Base-by-base conservation (phyloP, 768 basidiomycete genomes). In the Lactarius psammicola region DNA sequence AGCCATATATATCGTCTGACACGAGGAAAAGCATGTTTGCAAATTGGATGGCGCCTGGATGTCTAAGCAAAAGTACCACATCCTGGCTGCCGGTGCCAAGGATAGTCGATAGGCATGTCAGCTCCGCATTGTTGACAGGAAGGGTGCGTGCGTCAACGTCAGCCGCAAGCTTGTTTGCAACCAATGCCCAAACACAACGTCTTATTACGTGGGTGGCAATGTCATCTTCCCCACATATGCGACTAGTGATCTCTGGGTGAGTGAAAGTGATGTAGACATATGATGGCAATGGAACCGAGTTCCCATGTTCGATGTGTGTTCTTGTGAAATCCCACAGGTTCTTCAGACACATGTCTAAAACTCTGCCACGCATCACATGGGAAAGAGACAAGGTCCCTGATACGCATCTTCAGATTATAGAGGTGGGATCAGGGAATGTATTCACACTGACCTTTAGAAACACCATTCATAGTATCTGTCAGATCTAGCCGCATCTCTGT, bases 301-400 rank as follows among this genome's bases (percentile, higher is more conserved):
- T 20, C 7, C 20, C 42, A 15, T 0, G 38, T 15, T 17, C 38
- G 2, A 2, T 17, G 17, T 1, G 17, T 8, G 38, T 15, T 40
- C 5, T 15, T 40, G 5, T 2, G 5, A 40, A 1, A 4, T 5
- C 4, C 38, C 38, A 40, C 13, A 40, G 38, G 38, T 6, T 17
- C 5, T 17, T 40, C 38, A 40, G 38, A 5, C 38, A 40, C 38
- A 17, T 1, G 1, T 15, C 20, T 10, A 49, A 6, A 23, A 5
- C 4, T 1, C 11, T 15, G 13, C 1, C 1, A 8, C 6, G 15
- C 23, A 26, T 11, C 0, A 15, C 46, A 4, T 4, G 2, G 1
- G 46, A 26, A 23, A 49, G 23, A 26, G 11, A 13, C 15, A 23
- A 26, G 23, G 23, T 26, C 10, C 13, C 46, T 49, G 13, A 49